Percentiles rank a stretch among this genome's conserved stretches.
Conservation (phyloP, 2,329 filamentous ascomycete species). For the Xylariaceae sp. region DNA sequence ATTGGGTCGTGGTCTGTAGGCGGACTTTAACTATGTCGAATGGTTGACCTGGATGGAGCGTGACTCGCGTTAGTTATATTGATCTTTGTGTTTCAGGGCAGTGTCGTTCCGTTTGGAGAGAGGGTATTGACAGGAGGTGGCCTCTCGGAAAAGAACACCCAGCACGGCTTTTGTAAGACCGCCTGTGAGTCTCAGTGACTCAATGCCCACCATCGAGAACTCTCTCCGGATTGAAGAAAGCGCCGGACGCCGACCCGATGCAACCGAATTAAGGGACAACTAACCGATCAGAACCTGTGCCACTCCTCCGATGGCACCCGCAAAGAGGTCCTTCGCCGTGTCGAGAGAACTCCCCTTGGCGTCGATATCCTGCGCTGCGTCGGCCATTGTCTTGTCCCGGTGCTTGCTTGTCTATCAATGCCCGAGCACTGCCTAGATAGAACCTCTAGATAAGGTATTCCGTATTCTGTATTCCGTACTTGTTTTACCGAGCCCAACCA, state of each 20-base stretch:
- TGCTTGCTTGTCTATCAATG: too few species aligned
- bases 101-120: too few species aligned
- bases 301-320: slow-evolving; percentile 84
- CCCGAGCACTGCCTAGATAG: too few species aligned
- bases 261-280: slow-evolving; percentile 29
- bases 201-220: too few species aligned
- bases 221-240: not conserved
- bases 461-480: too few species aligned
- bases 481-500: too few species aligned
- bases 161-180: too few species aligned
- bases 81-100: not conserved
- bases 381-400: slow-evolving; percentile 24
- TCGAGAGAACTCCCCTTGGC: slow-evolving; percentile 41
- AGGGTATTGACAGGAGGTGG: too few species aligned
- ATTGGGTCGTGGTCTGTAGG: slow-evolving; percentile 80
- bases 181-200: too few species aligned
- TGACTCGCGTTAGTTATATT: not conserved
- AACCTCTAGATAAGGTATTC: too few species aligned
- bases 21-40: slow-evolving; percentile 97
- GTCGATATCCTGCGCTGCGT: slow-evolving; percentile 30
- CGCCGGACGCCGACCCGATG: not conserved
- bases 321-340: slow-evolving; percentile 82
- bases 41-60: slow-evolving; percentile 51
- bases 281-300: slow-evolving; percentile 90
- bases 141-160: too few species aligned